Evolutionary conservation across 2,329 filamentous ascomycete genomes (phyloP).

Genomic region (Pyricularia sp.): DNA sequence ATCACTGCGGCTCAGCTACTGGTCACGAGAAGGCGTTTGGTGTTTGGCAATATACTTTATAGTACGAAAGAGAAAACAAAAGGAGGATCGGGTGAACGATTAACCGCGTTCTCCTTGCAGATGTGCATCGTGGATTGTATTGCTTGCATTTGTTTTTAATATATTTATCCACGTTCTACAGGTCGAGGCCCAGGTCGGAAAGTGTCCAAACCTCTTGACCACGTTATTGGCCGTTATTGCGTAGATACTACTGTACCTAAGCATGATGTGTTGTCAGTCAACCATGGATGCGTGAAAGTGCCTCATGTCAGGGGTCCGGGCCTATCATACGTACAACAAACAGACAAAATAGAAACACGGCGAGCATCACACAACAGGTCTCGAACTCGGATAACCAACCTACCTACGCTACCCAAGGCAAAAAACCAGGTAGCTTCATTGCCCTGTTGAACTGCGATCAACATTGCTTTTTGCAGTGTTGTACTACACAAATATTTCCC

Average conservation of each 20-base stretch:
- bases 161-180: neutral
- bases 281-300: neutral
- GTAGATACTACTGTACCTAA: neutral
- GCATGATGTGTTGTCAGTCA: neutral
- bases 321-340: neutral
- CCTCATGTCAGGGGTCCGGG: neutral
- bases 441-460: neutral
- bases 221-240: neutral
- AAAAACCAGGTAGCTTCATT: neutral
- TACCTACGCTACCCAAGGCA: neutral
- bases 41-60: neutral
- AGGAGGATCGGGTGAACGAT: neutral
- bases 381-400: neutral
- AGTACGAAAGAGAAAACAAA: neutral
- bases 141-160: neutral
- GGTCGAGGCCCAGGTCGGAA: neutral
- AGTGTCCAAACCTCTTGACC: neutral
- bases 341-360: neutral
- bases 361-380: neutral
- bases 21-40: neutral
- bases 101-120: neutral
- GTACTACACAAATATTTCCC: neutral
- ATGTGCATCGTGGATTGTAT: neutral
- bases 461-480: neutral
- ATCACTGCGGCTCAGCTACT: neutral